These are phyloP conservation scores for Climacium dendroides DNA, from an alignment of 225 moss, liverwort and hornwort genomes.

Conservation along the genomic window DNA sequence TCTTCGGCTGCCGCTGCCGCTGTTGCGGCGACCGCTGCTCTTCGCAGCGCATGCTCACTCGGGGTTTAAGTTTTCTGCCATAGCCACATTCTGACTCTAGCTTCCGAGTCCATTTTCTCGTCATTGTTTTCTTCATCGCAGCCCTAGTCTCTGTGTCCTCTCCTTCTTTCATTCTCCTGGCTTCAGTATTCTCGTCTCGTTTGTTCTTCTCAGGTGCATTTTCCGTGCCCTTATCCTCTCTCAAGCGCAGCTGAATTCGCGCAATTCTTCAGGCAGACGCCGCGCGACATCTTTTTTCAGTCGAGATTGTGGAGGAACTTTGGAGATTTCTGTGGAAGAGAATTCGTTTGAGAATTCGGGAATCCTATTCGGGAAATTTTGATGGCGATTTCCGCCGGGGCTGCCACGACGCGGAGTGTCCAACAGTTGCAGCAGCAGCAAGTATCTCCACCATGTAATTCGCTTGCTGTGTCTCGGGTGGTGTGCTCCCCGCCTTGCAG, in stretches of 20 bases:
- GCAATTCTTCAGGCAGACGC: not conserved
- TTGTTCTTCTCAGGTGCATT: not conserved
- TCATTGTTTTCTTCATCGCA: not conserved
- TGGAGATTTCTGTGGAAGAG: not conserved
- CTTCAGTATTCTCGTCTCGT: not conserved
- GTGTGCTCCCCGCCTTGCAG: constrained; percentile 6
- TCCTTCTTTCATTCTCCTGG: not conserved
- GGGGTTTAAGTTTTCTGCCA: not conserved
- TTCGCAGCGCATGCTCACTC: not conserved
- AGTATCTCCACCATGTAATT: constrained; percentile 3
- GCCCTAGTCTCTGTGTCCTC: not conserved
- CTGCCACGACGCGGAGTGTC: not conserved
- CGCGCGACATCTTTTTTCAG: not conserved
- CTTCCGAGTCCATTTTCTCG: not conserved
- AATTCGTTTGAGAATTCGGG: not conserved
- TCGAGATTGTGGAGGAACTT: not conserved
- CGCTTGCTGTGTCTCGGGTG: constrained; percentile 22
- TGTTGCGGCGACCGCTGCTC: not conserved
- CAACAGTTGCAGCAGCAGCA: not conserved
- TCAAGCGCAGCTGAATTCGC: not conserved
- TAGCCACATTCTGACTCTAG: not conserved
- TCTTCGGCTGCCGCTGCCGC: not conserved
- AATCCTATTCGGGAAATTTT: not conserved
- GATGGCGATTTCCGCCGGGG: constrained; percentile 22
- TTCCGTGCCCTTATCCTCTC: not conserved